Conservation (phyloP, 768 basidiomycete species). For the Pleurotus sapidus region DNA sequence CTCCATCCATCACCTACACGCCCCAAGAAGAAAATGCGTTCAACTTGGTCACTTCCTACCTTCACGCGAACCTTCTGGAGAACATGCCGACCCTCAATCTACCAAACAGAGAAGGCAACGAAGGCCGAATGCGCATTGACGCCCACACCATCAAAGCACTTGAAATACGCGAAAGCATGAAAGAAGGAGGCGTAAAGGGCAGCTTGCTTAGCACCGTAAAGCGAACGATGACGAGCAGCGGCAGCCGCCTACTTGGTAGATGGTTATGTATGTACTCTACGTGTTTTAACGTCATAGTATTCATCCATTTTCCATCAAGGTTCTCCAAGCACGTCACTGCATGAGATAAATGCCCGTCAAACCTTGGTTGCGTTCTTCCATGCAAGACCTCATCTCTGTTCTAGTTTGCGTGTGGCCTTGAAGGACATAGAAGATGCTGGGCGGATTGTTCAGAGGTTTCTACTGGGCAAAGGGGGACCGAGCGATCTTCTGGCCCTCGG, state of each 20-base stretch:
- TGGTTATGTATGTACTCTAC: constrained; percentile 68
- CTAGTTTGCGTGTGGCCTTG: constrained; percentile 57
- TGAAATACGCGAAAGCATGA: constrained; percentile 73
- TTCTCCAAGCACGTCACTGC: constrained; percentile 76
- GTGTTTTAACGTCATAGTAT: constrained; percentile 27
- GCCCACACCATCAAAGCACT: constrained; percentile 86
- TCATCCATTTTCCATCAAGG: constrained; percentile 38
- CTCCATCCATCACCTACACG: constrained; percentile 18
- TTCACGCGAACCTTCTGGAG: constrained; percentile 69
- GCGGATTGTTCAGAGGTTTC: constrained; percentile 76
- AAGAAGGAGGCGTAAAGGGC: constrained; percentile 72
- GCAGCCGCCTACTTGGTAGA: constrained; percentile 69
- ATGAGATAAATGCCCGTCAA: constrained; percentile 72
- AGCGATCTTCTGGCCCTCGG: constrained; percentile 66
- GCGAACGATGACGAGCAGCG: constrained; percentile 75
- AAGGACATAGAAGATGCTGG: constrained; percentile 63
- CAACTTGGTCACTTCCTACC: constrained; percentile 58
- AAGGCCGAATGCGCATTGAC: constrained; percentile 83
- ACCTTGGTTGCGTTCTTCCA: constrained; percentile 74
- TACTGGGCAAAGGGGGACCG: constrained; percentile 63
- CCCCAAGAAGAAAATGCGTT: constrained; percentile 55
- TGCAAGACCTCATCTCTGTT: constrained; percentile 55
- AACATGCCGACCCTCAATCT: constrained; percentile 65
- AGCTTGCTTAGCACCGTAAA: constrained; percentile 74
- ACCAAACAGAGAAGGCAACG: constrained; percentile 53